phyloP scores from a whole-genome alignment of 495 filamentous ascomycete species.

The Pyronema domesticum region DNA sequence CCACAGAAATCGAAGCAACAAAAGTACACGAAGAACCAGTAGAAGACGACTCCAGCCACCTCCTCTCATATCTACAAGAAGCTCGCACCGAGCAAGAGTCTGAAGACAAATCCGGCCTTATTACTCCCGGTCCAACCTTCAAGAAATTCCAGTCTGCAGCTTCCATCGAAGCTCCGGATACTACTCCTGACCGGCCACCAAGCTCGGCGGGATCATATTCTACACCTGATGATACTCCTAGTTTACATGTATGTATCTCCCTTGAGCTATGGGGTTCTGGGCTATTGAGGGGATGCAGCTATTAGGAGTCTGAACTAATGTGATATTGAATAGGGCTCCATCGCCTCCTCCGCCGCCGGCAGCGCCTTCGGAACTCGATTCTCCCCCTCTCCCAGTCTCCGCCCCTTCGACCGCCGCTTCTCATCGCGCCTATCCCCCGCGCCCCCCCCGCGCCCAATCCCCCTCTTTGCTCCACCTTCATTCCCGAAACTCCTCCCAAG shows the following conservation, averaged over 20 bases:
- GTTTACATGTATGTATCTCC: slow-evolving; percentile 48
- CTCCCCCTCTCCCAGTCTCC: slow-evolving; percentile 54
- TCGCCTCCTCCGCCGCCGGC: slow-evolving; percentile 64
- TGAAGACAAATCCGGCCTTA: neutral
- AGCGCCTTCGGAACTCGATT: slow-evolving; percentile 35
- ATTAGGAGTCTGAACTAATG: neutral
- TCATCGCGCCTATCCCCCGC: slow-evolving; percentile 47
- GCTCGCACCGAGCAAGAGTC: slow-evolving; percentile 15
- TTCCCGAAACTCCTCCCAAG: slow-evolving; percentile 58
- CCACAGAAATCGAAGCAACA: neutral
- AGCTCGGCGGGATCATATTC: slow-evolving; percentile 26
- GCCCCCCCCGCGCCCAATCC: slow-evolving; percentile 52
- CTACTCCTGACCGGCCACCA: slow-evolving; percentile 18
- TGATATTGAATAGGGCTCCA: slow-evolving; percentile 44
- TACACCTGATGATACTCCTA: slow-evolving; percentile 73
- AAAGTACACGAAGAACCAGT: neutral
- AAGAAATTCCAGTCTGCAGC: slow-evolving; percentile 15
- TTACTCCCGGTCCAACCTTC: slow-evolving; percentile 11
- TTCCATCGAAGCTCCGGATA: slow-evolving; percentile 11
- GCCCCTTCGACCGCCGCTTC: slow-evolving; percentile 88
- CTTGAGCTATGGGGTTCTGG: neutral
- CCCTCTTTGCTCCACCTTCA: slow-evolving; percentile 60
- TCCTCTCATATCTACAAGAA: slow-evolving; percentile 18
- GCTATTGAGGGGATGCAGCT: neutral
- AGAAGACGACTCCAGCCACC: neutral